phyloP scores from a whole-genome alignment of 345 rosid species.

The Mangifera indica region DNA sequence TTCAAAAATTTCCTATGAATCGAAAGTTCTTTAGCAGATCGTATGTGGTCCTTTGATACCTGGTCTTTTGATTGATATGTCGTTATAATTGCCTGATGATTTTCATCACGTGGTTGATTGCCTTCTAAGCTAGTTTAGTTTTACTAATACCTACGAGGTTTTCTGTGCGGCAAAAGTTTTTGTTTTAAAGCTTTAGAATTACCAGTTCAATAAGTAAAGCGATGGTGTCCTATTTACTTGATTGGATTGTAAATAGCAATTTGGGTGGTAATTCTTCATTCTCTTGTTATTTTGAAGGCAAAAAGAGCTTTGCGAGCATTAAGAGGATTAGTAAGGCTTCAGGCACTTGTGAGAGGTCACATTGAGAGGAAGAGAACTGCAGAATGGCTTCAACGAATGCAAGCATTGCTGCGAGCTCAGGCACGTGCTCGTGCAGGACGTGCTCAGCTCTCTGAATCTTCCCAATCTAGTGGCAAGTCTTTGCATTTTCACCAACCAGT shows the following conservation, averaged over 20 bases:
- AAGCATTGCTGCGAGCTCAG: constrained; percentile 70
- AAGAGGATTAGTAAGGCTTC: constrained; percentile 92
- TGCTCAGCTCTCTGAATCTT: constrained; percentile 47
- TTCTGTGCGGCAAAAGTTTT: neutral
- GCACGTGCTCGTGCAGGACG: constrained; percentile 69
- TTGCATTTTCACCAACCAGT: constrained; percentile 65
- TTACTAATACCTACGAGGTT: neutral
- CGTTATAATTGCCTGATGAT: neutral
- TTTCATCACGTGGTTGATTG: neutral
- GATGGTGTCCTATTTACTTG: neutral
- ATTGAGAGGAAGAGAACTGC: constrained; percentile 69
- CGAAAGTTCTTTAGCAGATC: neutral
- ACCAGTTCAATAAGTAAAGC: neutral
- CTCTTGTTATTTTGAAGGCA: constrained; percentile 40
- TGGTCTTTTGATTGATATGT: neutral
- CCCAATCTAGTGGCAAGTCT: constrained; percentile 68
- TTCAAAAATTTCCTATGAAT: constrained; percentile 12
- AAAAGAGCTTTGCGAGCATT: constrained; percentile 89
- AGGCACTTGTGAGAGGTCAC: constrained; percentile 89
- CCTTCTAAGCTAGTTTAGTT: constrained; percentile 6
- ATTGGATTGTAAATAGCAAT: neutral
- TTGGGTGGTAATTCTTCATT: neutral
- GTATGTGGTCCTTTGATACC: constrained; percentile 25
- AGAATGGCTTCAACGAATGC: constrained; percentile 63
- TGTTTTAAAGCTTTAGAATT: neutral